A percentile compares a stretch with the other conserved stretches of the same genome.
Conservation (phyloP, 306 rosid genomes). For the Cyclanthera cordifolia region DNA sequence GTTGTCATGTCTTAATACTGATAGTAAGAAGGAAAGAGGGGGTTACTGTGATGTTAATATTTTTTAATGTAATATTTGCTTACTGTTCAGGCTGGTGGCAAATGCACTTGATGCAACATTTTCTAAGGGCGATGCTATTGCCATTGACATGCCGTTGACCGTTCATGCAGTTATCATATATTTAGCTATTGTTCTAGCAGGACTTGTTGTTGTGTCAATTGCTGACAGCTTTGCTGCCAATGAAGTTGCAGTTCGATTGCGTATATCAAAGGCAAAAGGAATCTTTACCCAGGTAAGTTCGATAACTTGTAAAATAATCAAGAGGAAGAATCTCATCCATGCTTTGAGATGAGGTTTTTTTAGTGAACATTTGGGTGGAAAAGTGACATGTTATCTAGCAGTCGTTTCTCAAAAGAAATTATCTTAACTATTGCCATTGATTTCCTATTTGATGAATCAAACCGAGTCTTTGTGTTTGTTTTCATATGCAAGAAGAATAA, state of each 20-base stretch:
- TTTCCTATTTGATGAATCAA: neutral
- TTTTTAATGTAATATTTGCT: neutral
- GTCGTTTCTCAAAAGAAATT: neutral
- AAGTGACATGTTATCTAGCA: neutral
- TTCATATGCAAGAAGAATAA: neutral
- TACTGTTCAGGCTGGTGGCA: conserved; percentile 61
- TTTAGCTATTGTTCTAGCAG: conserved; percentile 62
- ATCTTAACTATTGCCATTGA: neutral
- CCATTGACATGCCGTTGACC: conserved; percentile 89
- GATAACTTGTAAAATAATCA: neutral
- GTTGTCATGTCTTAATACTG: too few relatives aligned
- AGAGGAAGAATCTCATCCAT: neutral
- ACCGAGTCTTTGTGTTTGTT: neutral
- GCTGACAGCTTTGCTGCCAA: conserved; percentile 80
- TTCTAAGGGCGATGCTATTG: conserved; percentile 78
- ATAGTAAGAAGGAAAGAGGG: neutral
- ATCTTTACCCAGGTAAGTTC: conserved; percentile 67
- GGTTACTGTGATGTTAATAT: neutral
- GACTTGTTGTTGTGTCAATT: conserved; percentile 76
- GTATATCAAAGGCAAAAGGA: conserved; percentile 62
- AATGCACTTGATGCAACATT: conserved; percentile 50
- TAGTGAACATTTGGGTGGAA: neutral
- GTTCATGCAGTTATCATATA: conserved; percentile 63
- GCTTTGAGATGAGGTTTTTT: neutral
- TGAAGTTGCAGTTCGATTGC: conserved; percentile 70